A percentile compares a stretch with the other conserved stretches of the same genome.
phyloP scores from a whole-genome alignment of 352 stramenopile species.

The Globisporangium orthogonon region DNA sequence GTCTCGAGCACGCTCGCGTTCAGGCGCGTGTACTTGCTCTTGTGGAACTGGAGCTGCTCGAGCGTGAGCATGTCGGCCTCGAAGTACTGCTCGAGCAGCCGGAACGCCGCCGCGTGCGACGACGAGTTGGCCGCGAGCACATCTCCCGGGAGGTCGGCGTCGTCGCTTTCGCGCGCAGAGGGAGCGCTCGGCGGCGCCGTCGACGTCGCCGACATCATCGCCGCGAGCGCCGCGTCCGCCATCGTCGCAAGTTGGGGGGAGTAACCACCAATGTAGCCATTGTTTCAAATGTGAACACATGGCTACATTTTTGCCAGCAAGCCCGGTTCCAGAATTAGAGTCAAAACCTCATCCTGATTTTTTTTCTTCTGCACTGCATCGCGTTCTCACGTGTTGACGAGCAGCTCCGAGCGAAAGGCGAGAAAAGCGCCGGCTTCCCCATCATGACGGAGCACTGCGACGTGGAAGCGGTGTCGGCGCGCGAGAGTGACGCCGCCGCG shows the following conservation, averaged over 20 bases:
- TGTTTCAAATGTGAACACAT: too few relatives aligned
- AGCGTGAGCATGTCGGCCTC: constrained; percentile 80
- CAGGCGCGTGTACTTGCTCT: constrained; percentile 71
- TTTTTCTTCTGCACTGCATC: background rate
- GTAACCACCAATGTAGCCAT: background rate
- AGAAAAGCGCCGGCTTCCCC: background rate
- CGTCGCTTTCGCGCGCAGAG: background rate
- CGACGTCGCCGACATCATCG: background rate
- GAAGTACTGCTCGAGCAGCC: constrained; percentile 78
- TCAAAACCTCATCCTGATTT: too few relatives aligned
- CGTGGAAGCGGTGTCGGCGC: constrained; percentile 9
- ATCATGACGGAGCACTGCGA: constrained; percentile 19
- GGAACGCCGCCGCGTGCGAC: constrained; percentile 61
- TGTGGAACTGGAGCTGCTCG: constrained; percentile 74
- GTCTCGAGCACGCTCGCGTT: constrained; percentile 66
- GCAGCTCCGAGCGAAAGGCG: background rate
- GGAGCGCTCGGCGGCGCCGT: background rate
- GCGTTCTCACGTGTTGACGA: background rate
- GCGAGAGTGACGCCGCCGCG: constrained; percentile 10
- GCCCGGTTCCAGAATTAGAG: too few relatives aligned
- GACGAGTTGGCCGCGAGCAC: constrained; percentile 38
- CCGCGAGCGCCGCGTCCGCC: background rate
- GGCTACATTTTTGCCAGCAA: too few relatives aligned
- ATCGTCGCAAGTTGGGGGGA: background rate
- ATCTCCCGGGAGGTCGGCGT: constrained; percentile 14